Evolutionary conservation across 2,329 filamentous ascomycete species (phyloP).

Genomic region (Phyllosticta paracitricarpa): DNA sequence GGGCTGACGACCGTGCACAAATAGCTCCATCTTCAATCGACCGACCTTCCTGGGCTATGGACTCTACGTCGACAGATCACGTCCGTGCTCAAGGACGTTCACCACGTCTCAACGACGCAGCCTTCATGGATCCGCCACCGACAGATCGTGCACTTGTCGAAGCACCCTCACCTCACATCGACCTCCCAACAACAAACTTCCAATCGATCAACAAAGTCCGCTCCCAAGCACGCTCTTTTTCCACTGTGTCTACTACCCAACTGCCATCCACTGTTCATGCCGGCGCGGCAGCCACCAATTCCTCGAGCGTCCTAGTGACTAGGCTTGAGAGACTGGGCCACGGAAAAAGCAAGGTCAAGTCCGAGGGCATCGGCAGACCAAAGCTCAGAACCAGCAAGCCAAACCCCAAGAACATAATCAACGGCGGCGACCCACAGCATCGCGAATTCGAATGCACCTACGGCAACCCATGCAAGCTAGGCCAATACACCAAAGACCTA

Average conservation of each 20-base stretch:
- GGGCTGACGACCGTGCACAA: background rate
- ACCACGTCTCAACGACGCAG: too few species aligned
- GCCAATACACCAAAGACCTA: constrained; percentile 23
- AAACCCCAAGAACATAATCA: background rate
- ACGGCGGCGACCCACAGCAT: background rate
- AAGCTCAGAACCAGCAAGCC: background rate
- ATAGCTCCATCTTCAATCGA: background rate
- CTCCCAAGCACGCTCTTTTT: too few species aligned
- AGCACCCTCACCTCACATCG: too few species aligned
- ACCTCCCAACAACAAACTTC: too few species aligned
- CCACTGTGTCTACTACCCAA: too few species aligned
- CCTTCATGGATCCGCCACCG: background rate
- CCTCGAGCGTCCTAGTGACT: too few species aligned
- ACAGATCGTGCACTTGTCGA: background rate
- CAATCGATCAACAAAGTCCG: too few species aligned
- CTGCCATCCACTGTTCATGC: too few species aligned
- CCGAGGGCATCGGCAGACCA: too few species aligned
- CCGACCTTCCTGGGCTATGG: background rate
- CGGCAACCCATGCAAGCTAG: constrained; percentile 20
- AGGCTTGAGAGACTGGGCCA: too few species aligned
- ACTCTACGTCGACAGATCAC: background rate
- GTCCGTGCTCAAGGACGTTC: background rate
- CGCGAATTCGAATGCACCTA: constrained; percentile 5
- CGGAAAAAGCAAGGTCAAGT: too few species aligned
- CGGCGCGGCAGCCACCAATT: too few species aligned